Base-by-base conservation (phyloP, 1,284 basidiomycete species). In the Vanrija sp. region DNA sequence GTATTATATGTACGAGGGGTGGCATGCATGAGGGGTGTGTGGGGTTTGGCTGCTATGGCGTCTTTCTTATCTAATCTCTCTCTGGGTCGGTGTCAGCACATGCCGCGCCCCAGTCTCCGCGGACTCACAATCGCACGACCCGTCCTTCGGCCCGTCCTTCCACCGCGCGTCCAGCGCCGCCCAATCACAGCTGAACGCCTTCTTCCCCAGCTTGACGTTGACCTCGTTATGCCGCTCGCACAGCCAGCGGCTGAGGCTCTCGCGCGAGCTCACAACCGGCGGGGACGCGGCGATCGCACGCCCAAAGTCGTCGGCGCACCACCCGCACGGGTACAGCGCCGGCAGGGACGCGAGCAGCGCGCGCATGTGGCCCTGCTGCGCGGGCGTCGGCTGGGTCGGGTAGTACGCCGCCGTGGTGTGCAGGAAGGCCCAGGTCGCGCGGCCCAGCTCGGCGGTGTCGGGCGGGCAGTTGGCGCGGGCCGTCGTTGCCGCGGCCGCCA, bases 321-420 rank as follows among this genome's bases (percentile, higher is more conserved):
- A 83, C 14, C 82, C 79, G 72, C 93, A 97, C 0, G 93, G 92
- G 74, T 96, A 97, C 19, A 96, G 78, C 4, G 83, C 73, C 0
- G 92, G 90, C 23, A 97, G 74, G 0, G 90, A 81, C 46, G 82
- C 81, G 12, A 97, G 78, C 18, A 97, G 82, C 60, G 81, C 80
- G 39, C 88, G 79, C 90, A 96, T 94, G 60, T 87, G 86, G 21
- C 82, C 81, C 58, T 89, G 85, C 63, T 93, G 88, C 5, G 77
- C 77, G 0, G 84, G 78, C 0, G 85, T 83, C 0, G 93, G 89
- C 25, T 78, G 75, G 25, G 86, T 82, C n/a, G 93, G 92, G 75
- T 93, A 96, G 75, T 96, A 94, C 16, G 93, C 89, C 0, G 91
- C 91, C 4, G 92, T 87, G 1, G 91, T 87, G 72, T 97, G 93